Evolutionary conservation across 257 asterid genomes (phyloP).

Genomic region (Capsicum pubescens): DNA sequence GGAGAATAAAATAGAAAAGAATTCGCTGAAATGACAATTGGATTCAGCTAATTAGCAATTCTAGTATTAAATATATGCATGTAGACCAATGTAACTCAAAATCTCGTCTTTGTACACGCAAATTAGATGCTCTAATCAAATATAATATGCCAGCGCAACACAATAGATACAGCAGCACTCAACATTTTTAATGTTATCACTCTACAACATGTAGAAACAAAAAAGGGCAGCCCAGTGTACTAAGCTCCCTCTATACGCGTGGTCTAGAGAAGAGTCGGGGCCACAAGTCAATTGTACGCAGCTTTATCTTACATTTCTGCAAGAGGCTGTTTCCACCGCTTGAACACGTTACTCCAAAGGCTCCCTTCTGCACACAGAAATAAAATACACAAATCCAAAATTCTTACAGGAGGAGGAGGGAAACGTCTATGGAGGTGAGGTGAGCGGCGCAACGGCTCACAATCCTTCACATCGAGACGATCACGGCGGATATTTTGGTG

Average conservation of each 20-base stretch:
- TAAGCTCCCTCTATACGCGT: too few species aligned
- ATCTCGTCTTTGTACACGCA: not conserved
- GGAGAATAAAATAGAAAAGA: too few species aligned
- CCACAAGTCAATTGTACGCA: too few species aligned
- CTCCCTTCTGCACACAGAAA: not conserved
- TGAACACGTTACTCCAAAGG: too few species aligned
- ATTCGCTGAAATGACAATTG: not conserved
- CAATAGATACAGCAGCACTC: not conserved
- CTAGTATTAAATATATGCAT: not conserved
- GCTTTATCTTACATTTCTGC: too few species aligned
- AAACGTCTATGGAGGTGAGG: conserved; percentile 47
- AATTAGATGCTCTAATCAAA: not conserved
- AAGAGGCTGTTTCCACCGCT: too few species aligned
- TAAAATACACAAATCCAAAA: not conserved
- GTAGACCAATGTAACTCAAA: not conserved
- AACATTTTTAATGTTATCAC: not conserved
- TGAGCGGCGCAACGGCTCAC: conserved; percentile 58
- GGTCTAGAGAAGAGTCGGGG: too few species aligned
- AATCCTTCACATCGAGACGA: conserved; percentile 54
- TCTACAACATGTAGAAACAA: too few species aligned
- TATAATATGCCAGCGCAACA: conserved; percentile 12
- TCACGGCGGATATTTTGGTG: conserved; percentile 52
- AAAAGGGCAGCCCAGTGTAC: too few species aligned
- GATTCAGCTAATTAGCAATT: not conserved
- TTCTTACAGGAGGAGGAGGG: conserved; percentile 52